Conservation (phyloP, 202 grass and related monocot genomes). For the Panicum virgatum region DNA sequence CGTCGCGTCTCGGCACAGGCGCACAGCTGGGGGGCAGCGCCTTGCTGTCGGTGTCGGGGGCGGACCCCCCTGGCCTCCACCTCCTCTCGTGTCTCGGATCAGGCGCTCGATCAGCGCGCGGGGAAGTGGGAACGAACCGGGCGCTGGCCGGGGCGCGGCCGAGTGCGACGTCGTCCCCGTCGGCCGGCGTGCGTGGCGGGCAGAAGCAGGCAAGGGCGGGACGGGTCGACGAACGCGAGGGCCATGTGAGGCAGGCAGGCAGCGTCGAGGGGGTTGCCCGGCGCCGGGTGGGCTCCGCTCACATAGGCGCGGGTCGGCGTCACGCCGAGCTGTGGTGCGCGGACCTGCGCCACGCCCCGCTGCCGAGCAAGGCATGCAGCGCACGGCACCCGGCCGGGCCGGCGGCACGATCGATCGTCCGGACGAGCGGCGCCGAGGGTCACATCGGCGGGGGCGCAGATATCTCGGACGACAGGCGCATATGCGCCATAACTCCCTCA, state of each 20-base stretch:
- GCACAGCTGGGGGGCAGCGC: not conserved
- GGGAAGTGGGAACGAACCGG: conserved; percentile 19
- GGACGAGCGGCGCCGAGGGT: not conserved
- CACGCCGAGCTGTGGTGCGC: too few species aligned
- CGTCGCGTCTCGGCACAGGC: not conserved
- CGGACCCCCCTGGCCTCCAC: not conserved
- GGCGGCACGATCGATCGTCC: too few species aligned
- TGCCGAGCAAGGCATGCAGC: not conserved
- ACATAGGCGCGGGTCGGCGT: not conserved
- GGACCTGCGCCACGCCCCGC: not conserved
- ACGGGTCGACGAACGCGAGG: not conserved
- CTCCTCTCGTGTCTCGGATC: not conserved
- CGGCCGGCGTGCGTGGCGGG: not conserved
- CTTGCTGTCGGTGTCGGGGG: not conserved
- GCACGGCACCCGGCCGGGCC: not conserved
- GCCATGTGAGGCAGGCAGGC: conserved; percentile 8
- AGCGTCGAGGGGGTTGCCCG: too few species aligned
- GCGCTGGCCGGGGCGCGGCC: not conserved
- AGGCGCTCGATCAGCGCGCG: not conserved
- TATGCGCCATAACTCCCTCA: conserved; percentile 43
- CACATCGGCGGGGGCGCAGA: not conserved
- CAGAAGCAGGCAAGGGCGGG: not conserved
- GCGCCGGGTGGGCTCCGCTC: conserved; percentile 7
- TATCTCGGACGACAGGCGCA: conserved; percentile 46
- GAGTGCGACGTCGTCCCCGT: not conserved